Conservation (phyloP, 129 eudicot species). For the Pittosporum tobira region DNA sequence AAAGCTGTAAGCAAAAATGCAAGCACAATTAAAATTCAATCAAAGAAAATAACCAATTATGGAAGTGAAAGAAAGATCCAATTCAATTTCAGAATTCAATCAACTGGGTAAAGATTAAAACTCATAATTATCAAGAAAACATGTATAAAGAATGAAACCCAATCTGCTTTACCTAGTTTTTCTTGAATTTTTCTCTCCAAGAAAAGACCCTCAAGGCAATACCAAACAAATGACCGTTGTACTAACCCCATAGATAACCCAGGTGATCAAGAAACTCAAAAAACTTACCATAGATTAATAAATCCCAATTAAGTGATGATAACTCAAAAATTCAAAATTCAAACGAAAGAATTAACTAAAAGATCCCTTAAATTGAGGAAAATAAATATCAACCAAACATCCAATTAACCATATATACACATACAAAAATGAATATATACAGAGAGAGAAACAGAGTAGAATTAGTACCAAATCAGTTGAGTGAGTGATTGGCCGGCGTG, state of each 20-base stretch:
- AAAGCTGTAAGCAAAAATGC: neutral
- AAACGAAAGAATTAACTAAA: conserved; percentile 10
- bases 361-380: neutral
- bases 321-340: conserved; percentile 26
- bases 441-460: conserved; percentile 11
- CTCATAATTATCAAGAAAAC: conserved; percentile 1
- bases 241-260: neutral
- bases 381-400: neutral
- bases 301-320: conserved; percentile 1
- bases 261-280: conserved; percentile 11
- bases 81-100: neutral
- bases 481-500: conserved; percentile 23
- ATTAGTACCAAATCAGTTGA: conserved; percentile 10
- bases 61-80: no score
- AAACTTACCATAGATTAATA: conserved; percentile 5
- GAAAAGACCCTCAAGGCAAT: neutral
- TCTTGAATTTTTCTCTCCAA: no score
- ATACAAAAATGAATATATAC: neutral
- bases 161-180: no score
- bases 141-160: no score
- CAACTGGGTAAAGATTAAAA: neutral
- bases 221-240: conserved; percentile 20
- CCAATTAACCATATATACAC: neutral
- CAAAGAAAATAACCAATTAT: no score
- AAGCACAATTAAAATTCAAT: no score